Base-by-base conservation (phyloP, 2,329 filamentous ascomycete genomes). In the Penicillium sp. region DNA sequence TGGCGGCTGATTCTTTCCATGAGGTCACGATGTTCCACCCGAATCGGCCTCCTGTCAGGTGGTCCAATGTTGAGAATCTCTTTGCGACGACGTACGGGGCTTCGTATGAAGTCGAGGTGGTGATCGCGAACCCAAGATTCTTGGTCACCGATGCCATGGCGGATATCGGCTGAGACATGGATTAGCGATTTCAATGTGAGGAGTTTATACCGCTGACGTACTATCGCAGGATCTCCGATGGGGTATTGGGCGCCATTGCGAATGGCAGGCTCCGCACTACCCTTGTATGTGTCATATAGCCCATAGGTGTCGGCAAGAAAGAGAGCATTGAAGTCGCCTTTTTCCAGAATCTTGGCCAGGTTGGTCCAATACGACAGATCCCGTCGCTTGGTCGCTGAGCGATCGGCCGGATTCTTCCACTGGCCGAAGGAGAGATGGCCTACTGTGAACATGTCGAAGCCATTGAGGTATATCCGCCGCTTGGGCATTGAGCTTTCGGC, bases 101-200 rank as follows among this genome's bases (percentile, higher is more conserved):
- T 24, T 82, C 79, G 46, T 81, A 82, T 0, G 79, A 82, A 0
- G 78, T 81, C 0, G 77, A 79, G 0, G 79, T 79, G 0, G 80
- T 82, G 4, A 79, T 77, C 0, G 77, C 79, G 2, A 82, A 76
- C 0, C 76, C 72, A 52, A 80, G 60, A 22, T 71, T 72, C 53
- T 75, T 71, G 0, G 78, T 77, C 4, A 71, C 74, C 2, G 77
- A 68, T 9, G 77, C 75, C 72, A 79, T 73, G 0, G 77, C 77
- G 0, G 77, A 67, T 13, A 79, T 70, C 3, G 63, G 57, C 52
- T 66, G 63, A 18, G 16, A 21, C 2, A 34, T 32, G 21, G 7
- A 7, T 42, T 3, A 49, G 29, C 18, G 9, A 49, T 22, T 5
- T 11, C 2, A 4, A n/a, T 13, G 14, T 1, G 3, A 11, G 2